Conservation (phyloP, 176 grass and related monocot species). For the Otatea glauca region DNA sequence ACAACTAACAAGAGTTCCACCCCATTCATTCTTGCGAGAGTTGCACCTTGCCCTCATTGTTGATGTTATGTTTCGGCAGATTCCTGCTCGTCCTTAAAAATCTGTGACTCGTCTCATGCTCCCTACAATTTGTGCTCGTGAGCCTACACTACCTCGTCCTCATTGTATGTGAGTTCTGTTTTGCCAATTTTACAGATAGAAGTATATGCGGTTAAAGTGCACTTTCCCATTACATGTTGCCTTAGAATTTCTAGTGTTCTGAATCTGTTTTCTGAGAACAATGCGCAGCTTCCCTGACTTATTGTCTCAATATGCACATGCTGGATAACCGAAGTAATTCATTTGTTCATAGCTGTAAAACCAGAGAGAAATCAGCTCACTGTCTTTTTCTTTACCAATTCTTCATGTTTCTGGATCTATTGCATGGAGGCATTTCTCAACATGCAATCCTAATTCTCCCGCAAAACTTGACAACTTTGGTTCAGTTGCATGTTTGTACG, state of each 20-base stretch:
- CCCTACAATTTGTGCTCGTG: background rate
- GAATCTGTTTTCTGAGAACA: background rate
- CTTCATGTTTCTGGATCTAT: conserved; percentile 36
- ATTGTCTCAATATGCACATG: background rate
- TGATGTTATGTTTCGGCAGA: background rate
- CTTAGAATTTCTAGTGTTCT: background rate
- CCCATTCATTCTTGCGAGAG: background rate
- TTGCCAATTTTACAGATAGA: background rate
- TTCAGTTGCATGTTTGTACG: conserved; percentile 13
- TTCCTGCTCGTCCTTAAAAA: background rate
- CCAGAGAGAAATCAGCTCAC: background rate
- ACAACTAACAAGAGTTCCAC: background rate
- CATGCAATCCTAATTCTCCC: conserved; percentile 31
- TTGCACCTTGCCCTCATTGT: background rate
- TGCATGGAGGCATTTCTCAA: conserved; percentile 58
- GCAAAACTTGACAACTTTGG: conserved; percentile 13
- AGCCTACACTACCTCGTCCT: background rate
- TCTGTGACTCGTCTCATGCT: background rate
- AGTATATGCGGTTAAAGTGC: background rate
- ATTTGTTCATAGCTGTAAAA: background rate
- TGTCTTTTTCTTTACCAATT: conserved; percentile 42
- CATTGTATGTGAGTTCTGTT: background rate
- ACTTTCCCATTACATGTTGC: background rate
- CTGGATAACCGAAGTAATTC: background rate
- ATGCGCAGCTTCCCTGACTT: background rate